These are phyloP conservation scores for Volvox africanus DNA, from an alignment of 139 green algal genomes.

Conservation along the genomic window DNA sequence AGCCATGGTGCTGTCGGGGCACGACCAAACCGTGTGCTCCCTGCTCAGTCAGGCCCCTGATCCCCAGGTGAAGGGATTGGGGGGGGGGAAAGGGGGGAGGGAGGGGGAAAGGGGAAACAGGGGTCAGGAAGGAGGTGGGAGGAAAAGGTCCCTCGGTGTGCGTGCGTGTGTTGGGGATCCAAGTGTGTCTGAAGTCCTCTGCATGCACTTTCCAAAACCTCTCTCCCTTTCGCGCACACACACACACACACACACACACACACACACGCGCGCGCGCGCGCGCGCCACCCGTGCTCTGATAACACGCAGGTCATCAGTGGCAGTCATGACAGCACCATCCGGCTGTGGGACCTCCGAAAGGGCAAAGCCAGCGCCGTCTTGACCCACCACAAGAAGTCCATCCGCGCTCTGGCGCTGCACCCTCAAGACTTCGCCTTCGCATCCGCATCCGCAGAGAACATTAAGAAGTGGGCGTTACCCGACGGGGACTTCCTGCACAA, in stretches of 20 bases:
- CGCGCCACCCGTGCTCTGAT: neutral
- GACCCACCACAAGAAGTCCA: constrained; percentile 98
- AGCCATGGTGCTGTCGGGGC: constrained; percentile 79
- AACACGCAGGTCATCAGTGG: constrained; percentile 88
- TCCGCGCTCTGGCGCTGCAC: constrained; percentile 86
- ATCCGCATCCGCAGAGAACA: constrained; percentile 92
- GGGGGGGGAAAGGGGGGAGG: neutral
- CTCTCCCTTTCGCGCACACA: no score
- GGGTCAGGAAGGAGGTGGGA: neutral
- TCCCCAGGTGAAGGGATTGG: constrained; percentile 75
- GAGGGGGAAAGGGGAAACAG: neutral
- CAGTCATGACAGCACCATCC: constrained; percentile 71
- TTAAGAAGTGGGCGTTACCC: constrained; percentile 97
- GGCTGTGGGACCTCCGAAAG: constrained; percentile 78
- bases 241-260: no score
- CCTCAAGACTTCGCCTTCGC: constrained; percentile 91
- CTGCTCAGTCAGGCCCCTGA: constrained; percentile 90
- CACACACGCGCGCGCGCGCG: no score
- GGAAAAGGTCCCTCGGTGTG: no score
- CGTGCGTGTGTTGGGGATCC: no score
- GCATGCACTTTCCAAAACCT: no score
- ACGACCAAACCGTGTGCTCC: constrained; percentile 94
- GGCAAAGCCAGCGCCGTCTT: constrained; percentile 89
- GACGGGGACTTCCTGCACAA: constrained; percentile 97
- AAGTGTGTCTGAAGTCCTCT: no score